Conservation (phyloP, 2,329 filamentous ascomycete genomes). For the Talaromyces sp. region DNA sequence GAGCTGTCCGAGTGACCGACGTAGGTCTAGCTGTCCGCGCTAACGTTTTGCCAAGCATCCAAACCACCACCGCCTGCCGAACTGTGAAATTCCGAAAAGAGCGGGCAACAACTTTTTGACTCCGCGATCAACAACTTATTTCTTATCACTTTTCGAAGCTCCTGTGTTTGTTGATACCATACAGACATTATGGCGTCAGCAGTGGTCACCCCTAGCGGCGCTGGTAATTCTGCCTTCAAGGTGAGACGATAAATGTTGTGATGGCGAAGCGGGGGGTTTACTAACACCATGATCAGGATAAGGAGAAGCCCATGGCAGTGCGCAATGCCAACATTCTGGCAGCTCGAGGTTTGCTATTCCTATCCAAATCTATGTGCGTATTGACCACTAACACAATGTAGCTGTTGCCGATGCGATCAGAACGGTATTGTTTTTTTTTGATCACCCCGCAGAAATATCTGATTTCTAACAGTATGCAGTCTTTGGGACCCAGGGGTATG, state of each 20-base stretch:
- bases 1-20: constrained; percentile 26
- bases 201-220: constrained; percentile 46
- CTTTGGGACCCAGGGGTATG: constrained; percentile 93
- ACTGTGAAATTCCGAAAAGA: constrained; percentile 37
- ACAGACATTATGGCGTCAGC: constrained; percentile 50
- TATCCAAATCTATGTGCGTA: not conserved
- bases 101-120: constrained; percentile 14
- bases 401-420: constrained; percentile 96
- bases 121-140: not conserved
- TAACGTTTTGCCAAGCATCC: constrained; percentile 40
- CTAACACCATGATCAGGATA: constrained; percentile 57
- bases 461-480: constrained; percentile 50
- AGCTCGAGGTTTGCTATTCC: constrained; percentile 68
- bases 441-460: constrained; percentile 20
- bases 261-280: constrained; percentile 28
- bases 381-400: constrained; percentile 41
- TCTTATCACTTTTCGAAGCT: constrained; percentile 23
- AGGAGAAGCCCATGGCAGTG: constrained; percentile 98
- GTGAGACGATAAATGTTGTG: constrained; percentile 36
- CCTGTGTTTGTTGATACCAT: constrained; percentile 24
- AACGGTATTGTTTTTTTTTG: constrained; percentile 55
- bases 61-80: constrained; percentile 31
- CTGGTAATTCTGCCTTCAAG: constrained; percentile 65
- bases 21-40: constrained; percentile 35
- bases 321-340: constrained; percentile 95